phyloP scores from a whole-genome alignment of 2,329 filamentous ascomycete genomes.

The Zarea fungicola region DNA sequence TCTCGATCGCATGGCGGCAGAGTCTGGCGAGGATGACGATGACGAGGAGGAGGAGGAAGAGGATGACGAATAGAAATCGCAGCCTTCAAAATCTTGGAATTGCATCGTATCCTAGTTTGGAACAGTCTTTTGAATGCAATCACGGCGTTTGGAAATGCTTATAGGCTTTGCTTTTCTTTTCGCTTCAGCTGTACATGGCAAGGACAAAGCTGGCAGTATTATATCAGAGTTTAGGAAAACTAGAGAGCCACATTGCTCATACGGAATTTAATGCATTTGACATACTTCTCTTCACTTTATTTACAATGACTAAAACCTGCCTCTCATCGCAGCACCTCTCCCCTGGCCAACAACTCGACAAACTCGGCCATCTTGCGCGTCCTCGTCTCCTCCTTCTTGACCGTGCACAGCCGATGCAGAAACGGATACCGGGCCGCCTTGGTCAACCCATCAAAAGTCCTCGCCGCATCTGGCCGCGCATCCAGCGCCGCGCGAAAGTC shows the following conservation, averaged over 20 bases:
- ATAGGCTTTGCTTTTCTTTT: no score
- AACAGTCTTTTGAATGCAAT: not conserved
- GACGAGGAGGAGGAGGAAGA: slow-evolving; percentile 8
- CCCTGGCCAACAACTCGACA: slow-evolving; percentile 33
- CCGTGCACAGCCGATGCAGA: slow-evolving; percentile 40
- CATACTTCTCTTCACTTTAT: no score
- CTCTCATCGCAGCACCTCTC: slow-evolving; percentile 26
- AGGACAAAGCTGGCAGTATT: no score
- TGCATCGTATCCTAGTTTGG: slow-evolving; percentile 7
- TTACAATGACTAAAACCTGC: no score
- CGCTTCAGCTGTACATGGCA: no score
- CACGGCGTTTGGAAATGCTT: no score
- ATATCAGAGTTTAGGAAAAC: no score
- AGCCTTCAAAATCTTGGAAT: not conserved
- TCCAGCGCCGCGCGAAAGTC: slow-evolving; percentile 44
- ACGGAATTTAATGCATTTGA: no score
- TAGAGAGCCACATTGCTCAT: no score
- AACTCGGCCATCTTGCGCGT: slow-evolving; percentile 35
- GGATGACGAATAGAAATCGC: slow-evolving; percentile 9
- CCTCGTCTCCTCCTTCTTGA: slow-evolving; percentile 31
- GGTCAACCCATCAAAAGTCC: slow-evolving; percentile 34
- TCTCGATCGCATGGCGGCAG: slow-evolving; percentile 29
- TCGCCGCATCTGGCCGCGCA: slow-evolving; percentile 24
- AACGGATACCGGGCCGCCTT: slow-evolving; percentile 42
- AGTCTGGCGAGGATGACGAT: slow-evolving; percentile 23